These are phyloP conservation scores for Paragyromitra xinjiangensis DNA, from an alignment of 495 filamentous ascomycete species.

Conservation along the genomic window DNA sequence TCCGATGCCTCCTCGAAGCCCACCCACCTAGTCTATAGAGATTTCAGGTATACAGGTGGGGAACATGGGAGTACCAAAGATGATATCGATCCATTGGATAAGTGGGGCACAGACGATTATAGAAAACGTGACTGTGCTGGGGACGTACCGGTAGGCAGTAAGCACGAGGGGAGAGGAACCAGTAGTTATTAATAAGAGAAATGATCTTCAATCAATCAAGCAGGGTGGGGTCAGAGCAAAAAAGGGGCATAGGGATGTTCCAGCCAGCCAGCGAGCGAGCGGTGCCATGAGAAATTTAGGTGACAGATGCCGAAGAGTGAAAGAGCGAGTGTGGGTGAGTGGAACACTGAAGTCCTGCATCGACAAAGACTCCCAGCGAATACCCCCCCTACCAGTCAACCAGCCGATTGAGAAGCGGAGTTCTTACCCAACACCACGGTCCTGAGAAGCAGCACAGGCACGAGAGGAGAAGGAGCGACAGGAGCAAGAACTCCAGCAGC, in stretches of 20 bases:
- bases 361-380: constrained; percentile 40
- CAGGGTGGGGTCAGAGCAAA: constrained; percentile 41
- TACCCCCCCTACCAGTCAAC: constrained; percentile 20
- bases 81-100: constrained; percentile 29
- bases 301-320: constrained; percentile 22
- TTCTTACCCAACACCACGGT: constrained; percentile 38
- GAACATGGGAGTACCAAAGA: background rate
- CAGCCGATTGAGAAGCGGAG: constrained; percentile 29
- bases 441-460: constrained; percentile 20
- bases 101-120: constrained; percentile 13
- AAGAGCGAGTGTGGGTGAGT: constrained; percentile 9
- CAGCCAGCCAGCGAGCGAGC: constrained; percentile 18
- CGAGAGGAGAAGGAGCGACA: constrained; percentile 25
- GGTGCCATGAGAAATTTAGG: constrained; percentile 2
- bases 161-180: constrained; percentile 21
- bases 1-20: constrained; percentile 14
- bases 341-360: constrained; percentile 30
- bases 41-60: constrained; percentile 17
- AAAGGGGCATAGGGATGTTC: constrained; percentile 42
- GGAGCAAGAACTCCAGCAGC: constrained; percentile 4
- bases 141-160: background rate
- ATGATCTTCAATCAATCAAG: constrained; percentile 45
- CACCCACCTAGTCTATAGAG: background rate
- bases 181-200: constrained; percentile 47
- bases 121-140: background rate